Percentiles rank a stretch among this genome's conserved stretches.
These are phyloP conservation scores for Trichoderma harzianum DNA, from an alignment of 2,329 filamentous ascomycete species.

Conservation along the genomic window DNA sequence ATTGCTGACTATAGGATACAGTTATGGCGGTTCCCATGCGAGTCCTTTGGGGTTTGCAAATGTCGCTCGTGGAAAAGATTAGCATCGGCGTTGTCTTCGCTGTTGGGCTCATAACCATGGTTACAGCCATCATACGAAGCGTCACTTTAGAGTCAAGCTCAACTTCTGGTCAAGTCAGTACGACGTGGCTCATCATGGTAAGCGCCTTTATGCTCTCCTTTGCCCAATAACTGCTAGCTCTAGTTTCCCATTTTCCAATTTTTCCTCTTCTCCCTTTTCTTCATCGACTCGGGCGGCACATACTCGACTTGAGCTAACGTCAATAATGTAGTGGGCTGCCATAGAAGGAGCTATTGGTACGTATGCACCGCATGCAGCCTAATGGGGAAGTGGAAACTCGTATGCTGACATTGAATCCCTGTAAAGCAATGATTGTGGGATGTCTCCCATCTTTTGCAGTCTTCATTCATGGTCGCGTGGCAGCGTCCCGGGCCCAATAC, in stretches of 20 bases:
- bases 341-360: not conserved
- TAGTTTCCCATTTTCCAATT: rapidly evolving
- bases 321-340: not conserved
- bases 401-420: not conserved
- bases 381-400: not conserved
- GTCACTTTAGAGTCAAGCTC: not conserved
- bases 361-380: not conserved
- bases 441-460: not conserved
- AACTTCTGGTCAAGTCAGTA: not conserved
- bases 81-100: not conserved
- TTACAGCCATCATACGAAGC: not conserved
- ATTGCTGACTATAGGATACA: not conserved
- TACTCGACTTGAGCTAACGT: not conserved
- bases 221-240: rapidly evolving
- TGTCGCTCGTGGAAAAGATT: not conserved
- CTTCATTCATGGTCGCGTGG: not conserved
- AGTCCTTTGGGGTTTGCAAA: not conserved
- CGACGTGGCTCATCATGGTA: not conserved
- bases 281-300: not conserved
- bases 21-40: not conserved
- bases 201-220: not conserved
- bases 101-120: not conserved
- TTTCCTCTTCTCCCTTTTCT: not conserved
- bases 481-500: not conserved
- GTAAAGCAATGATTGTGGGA: not conserved